Evolutionary conservation across 2,329 filamentous ascomycete species (phyloP).

Genomic region (Anisogramma anomala): DNA sequence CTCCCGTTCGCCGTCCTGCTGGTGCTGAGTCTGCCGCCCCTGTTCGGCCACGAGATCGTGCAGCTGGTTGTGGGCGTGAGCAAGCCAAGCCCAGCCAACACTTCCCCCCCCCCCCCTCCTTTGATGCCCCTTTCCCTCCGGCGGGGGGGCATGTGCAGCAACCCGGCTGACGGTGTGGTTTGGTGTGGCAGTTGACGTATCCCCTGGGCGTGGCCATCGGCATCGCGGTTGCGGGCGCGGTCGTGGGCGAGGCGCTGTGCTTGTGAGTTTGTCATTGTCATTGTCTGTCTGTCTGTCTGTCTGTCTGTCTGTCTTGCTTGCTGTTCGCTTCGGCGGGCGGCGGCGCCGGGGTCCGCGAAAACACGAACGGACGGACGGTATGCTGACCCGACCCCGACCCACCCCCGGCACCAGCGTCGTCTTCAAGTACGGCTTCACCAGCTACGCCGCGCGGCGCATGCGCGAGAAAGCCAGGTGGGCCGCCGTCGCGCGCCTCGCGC

Average conservation of each 20-base stretch:
- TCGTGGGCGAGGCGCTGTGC: neutral
- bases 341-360: too few species aligned
- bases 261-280: neutral
- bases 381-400: too few species aligned
- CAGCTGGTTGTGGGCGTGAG: neutral
- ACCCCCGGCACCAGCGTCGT: neutral
- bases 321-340: too few species aligned
- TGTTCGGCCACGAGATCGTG: slow-evolving; percentile 30
- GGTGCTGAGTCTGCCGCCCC: slow-evolving; percentile 28
- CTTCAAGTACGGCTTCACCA: neutral
- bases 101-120: neutral
- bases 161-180: neutral
- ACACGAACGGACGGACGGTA: too few species aligned
- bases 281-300: too few species aligned
- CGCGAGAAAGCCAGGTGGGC: neutral
- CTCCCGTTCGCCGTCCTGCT: slow-evolving; percentile 28
- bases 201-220: neutral
- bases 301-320: too few species aligned
- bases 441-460: neutral
- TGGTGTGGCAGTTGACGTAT: neutral
- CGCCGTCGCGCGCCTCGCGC: slow-evolving; percentile 24
- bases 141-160: too few species aligned
- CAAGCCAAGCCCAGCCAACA: neutral
- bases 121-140: too few species aligned
- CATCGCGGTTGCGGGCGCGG: neutral